Conservation (phyloP, 2,329 filamentous ascomycete genomes). For the Rhexocercosporidium sp. region DNA sequence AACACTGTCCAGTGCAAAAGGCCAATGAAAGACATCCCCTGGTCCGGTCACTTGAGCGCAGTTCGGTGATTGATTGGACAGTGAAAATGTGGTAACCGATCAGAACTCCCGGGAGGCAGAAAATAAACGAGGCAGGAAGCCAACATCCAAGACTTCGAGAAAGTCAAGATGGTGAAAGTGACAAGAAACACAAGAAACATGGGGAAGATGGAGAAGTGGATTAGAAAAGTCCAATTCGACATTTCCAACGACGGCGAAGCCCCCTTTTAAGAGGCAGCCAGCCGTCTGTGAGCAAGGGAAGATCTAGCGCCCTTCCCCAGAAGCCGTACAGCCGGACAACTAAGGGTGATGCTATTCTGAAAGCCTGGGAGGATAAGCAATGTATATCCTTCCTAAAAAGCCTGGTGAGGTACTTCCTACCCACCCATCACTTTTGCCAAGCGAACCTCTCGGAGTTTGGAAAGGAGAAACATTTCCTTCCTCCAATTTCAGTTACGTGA, state of each 20-base stretch:
- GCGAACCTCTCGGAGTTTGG: not conserved
- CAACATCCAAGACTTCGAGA: not conserved
- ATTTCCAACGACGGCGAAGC: not conserved
- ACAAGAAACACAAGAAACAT: not conserved
- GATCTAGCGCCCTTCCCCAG: not conserved
- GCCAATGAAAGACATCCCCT: conserved; percentile 2
- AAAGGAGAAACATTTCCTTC: not conserved
- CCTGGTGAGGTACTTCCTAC: not conserved
- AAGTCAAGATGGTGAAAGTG: not conserved
- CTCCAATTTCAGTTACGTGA: not conserved
- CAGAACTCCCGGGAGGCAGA: not conserved
- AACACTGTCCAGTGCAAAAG: not conserved
- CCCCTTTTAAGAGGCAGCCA: conserved; percentile 1
- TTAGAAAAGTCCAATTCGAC: not conserved
- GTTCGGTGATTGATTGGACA: not conserved
- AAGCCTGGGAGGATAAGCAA: too few relatives aligned
- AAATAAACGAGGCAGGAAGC: not conserved
- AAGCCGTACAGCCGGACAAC: not conserved
- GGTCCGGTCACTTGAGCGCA: not conserved
- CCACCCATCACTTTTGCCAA: not conserved
- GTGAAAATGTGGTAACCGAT: not conserved
- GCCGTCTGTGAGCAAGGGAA: not conserved
- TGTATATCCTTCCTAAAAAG: not conserved
- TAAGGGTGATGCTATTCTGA: not conserved
- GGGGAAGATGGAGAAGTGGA: conserved; percentile 7